Percentiles rank a stretch among this genome's conserved stretches.
Conservation (phyloP, 257 asterid genomes). For the Penstemon barbatus region DNA sequence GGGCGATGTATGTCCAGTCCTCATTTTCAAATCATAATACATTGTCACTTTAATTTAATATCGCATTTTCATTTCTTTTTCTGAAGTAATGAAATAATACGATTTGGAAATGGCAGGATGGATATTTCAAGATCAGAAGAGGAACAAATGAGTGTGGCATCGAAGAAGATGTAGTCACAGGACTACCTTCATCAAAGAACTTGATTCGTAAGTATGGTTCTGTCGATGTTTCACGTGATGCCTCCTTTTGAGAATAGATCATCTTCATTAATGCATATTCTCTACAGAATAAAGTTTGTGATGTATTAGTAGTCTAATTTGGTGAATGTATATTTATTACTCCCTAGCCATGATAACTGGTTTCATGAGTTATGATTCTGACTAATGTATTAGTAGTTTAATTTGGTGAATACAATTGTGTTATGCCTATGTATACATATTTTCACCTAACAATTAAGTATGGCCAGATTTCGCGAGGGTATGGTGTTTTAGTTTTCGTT, state of each 20-base stretch:
- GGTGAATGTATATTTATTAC: too few relatives aligned
- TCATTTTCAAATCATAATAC: constrained; percentile 22
- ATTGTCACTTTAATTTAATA: constrained; percentile 15
- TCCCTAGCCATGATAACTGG: too few relatives aligned
- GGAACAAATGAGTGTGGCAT: constrained; percentile 97
- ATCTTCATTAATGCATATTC: not conserved
- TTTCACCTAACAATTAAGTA: too few relatives aligned
- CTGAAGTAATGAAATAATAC: constrained; percentile 2
- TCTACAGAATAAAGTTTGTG: too few relatives aligned
- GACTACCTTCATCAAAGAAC: constrained; percentile 70
- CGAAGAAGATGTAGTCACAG: constrained; percentile 77
- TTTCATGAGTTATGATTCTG: too few relatives aligned
- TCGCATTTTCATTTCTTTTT: not conserved
- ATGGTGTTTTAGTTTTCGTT: too few relatives aligned
- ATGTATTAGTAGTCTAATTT: too few relatives aligned
- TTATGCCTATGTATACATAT: too few relatives aligned
- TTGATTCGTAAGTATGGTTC: constrained; percentile 36
- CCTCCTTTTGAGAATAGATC: constrained; percentile 42
- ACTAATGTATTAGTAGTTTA: too few relatives aligned
- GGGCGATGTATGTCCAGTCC: constrained; percentile 85
- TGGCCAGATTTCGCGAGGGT: too few relatives aligned
- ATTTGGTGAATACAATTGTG: too few relatives aligned
- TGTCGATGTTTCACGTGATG: constrained; percentile 38
- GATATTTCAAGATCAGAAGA: constrained; percentile 83
- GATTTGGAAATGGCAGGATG: constrained; percentile 56